Evolutionary conservation across 352 stramenopile genomes (phyloP), one percentile per base, ranked within the genome.

Genomic region (Phytophthora rubi): DNA sequence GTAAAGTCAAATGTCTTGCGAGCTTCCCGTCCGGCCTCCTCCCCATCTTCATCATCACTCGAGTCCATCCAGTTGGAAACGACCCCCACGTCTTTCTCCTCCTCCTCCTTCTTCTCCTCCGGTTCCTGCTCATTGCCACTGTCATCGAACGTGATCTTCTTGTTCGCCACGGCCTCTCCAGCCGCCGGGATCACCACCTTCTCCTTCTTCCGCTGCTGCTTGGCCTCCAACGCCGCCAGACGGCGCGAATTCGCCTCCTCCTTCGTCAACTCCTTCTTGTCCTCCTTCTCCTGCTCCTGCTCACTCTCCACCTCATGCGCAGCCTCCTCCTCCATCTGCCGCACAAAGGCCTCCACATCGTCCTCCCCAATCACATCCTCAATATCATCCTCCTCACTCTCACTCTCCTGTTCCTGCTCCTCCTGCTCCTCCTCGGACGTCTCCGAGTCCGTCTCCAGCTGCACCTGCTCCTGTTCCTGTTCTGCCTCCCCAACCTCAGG

Each of bases 141-240:
- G 56, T 89, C 82, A 65, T 90, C 82, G 68, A 91, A 94, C 49
- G 80, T 90, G 62, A 94, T 92, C 66, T 90, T 94, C 73, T 86
- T 92, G 59, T 77, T 85, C 12, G 54, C 62, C 12, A 70, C 53
- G 10, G 54, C 33, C n/a, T 62, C 57, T 3, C 75, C 76, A 56
- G 71, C 63, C 4, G 67, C 70, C 0, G 59, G 72, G 7, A 77
- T 82, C 37, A 80, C 65, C 30, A 80, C 28, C 54, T 69, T 55
- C 28, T 71, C 55, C 39, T 79, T 73, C 56, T 73, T 67, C 9
- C 62, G 62, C 56, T 80, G 76, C 49, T 79, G 65, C 56, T 85
- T 77, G 45, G 86, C 81, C 18, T 84, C 69, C 33, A 94, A 48
- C 12, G 84, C 84, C 4, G 84, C 82, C n/a, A 94, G 53, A 21